Conservation (phyloP, 169 alveolate genomes). For the Eimeria falciformis region DNA sequence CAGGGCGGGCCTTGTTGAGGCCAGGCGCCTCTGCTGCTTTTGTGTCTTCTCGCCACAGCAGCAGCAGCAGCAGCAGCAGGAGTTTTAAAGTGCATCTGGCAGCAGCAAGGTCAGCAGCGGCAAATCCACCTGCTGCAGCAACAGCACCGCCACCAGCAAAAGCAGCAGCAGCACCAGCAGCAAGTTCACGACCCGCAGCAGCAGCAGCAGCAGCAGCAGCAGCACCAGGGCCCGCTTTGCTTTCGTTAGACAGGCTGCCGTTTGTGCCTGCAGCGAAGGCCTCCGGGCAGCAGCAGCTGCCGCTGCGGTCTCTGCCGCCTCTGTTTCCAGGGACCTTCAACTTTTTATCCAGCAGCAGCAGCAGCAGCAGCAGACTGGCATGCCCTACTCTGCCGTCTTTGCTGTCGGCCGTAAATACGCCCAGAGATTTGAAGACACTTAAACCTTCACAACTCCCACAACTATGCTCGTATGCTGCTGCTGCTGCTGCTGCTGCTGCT, state of each 20-base stretch:
- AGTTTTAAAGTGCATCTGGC: not conserved
- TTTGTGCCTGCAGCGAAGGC: not conserved
- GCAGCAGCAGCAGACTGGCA: too few species aligned
- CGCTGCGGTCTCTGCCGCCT: slow-evolving; percentile 63
- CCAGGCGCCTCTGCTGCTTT: not conserved
- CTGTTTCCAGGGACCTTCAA: too few species aligned
- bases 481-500: not conserved
- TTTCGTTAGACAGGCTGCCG: not conserved
- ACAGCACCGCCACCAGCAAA: not conserved
- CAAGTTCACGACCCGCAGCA: not conserved
- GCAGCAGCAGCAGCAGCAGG: not conserved
- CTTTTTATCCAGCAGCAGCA: too few species aligned
- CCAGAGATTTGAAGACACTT: not conserved
- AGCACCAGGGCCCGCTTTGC: not conserved
- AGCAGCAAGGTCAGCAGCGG: not conserved
- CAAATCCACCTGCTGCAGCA: slow-evolving; percentile 6
- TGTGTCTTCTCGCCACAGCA: not conserved
- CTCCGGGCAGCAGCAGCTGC: slow-evolving; percentile 4
- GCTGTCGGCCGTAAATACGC: not conserved
- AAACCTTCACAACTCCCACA: not conserved
- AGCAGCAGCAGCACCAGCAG: not conserved
- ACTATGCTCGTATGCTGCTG: not conserved
- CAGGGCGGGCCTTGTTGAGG: not conserved
- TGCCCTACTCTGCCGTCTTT: not conserved
- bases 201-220: slow-evolving; percentile 31